Evolutionary conservation across 2,329 filamentous ascomycete genomes (phyloP), one percentile per base, ranked within the genome.

Genomic region (Fusarium temperatum): DNA sequence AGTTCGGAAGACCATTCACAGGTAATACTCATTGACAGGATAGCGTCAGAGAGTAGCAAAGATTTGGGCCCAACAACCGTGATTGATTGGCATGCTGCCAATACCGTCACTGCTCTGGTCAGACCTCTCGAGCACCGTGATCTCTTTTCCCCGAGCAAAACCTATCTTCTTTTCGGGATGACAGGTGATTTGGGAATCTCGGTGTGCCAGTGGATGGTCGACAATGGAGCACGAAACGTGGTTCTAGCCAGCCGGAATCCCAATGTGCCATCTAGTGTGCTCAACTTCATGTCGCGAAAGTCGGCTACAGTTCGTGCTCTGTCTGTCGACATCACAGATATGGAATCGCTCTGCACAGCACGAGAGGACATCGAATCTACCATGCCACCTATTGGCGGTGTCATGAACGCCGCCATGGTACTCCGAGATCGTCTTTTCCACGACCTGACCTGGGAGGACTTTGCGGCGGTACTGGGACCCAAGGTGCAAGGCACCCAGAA

Each of bases 281-380:
- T 41, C 39, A 22, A 41, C 39, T 41, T n/a, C 39, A 41, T 41
- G 39, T 41, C 39, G 17, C 39, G 39, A 22, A 41, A 41, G 39
- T 41, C 39, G 39, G 17, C 42, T 7, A 48, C 36, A 15, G 15
- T 48, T 38, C 42, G 18, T 22, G 32, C 36, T 22, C 39, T 45
- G 17, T 44, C 39, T 20, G 28, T 54, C 26, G 69, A 74, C 36
- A 44, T 75, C 22, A 64, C 62, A 12, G 47, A 74, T 30, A 35
- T 57, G 12, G n/a, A n/a, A n/a, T 32, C 45, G 13, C 45, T 78
- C 5, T 22, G 39, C 39, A 22, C 39, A 41, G 39, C 39, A 41
- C 15, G 74, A 30, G 48, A 66, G 2, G 74, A 81, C 13, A 15
- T 39, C 22, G 26, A 50, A 22, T 41, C 39, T 22, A 56, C 24